Evolutionary conservation across 768 basidiomycete species (phyloP).

Genomic region (Lentinula raphanica): DNA sequence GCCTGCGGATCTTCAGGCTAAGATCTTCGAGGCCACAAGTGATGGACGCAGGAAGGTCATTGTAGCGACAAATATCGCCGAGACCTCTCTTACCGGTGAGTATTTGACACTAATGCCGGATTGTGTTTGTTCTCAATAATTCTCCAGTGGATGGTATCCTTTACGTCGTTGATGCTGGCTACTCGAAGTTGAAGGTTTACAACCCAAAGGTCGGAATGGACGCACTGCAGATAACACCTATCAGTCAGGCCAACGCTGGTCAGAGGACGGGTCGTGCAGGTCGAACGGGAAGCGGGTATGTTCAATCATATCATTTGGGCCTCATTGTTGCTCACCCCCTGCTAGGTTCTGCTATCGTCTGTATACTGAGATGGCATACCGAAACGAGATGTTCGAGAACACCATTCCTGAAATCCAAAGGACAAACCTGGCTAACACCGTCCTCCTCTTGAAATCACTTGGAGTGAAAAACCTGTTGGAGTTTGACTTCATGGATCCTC

Average conservation of each 20-base stretch:
- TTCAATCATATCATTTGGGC: conserved; percentile 8
- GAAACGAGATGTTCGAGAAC: conserved; percentile 92
- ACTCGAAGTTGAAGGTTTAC: conserved; percentile 97
- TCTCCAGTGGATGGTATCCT: conserved; percentile 91
- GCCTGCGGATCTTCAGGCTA: conserved; percentile 98
- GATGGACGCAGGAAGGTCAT: conserved; percentile 97
- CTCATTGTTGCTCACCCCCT: conserved; percentile 7
- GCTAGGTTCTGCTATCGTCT: conserved; percentile 91
- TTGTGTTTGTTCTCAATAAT: conserved; percentile 9
- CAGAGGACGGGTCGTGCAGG: conserved; percentile 96
- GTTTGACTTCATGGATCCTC: conserved; percentile 99
- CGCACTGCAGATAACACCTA: conserved; percentile 96
- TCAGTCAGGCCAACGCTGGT: conserved; percentile 97
- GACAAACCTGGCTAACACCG: conserved; percentile 96
- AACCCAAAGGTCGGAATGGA: conserved; percentile 99
- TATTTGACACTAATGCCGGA: not conserved
- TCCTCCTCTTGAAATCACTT: conserved; percentile 87
- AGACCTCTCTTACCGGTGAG: conserved; percentile 90
- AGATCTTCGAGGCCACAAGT: conserved; percentile 90
- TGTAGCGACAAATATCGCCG: conserved; percentile 98
- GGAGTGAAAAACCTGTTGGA: conserved; percentile 97
- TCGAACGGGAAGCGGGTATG: conserved; percentile 90
- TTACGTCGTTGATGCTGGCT: conserved; percentile 94
- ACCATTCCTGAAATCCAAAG: conserved; percentile 99
- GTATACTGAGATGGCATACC: conserved; percentile 94